Evolutionary conservation across 1,284 basidiomycete genomes (phyloP).

Genomic region (Malassezia caprae): DNA sequence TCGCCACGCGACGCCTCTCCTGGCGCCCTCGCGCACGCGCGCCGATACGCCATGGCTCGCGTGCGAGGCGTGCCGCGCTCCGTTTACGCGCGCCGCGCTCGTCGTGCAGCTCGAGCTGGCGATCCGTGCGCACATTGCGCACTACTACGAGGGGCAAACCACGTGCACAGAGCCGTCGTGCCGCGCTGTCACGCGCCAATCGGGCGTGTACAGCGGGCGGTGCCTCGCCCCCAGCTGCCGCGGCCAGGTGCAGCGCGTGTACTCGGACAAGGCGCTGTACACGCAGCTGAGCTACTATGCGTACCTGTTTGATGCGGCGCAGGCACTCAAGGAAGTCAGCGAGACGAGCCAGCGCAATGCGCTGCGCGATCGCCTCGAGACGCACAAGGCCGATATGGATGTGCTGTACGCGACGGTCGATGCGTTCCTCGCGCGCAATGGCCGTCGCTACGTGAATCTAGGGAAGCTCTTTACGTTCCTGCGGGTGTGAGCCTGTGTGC

Average conservation of each 20-base stretch:
- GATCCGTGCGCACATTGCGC: conserved; percentile 65
- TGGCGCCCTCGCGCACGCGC: conserved; percentile 17
- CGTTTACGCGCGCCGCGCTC: conserved; percentile 58
- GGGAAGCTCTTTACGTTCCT: conserved; percentile 36
- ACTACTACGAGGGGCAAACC: conserved; percentile 81
- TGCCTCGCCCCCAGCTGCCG: conserved; percentile 35
- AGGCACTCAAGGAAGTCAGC: conserved; percentile 5
- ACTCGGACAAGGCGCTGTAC: conserved; percentile 42
- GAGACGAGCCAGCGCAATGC: conserved; percentile 22
- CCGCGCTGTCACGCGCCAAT: conserved; percentile 70
- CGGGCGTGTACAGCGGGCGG: conserved; percentile 73
- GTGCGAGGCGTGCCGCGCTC: conserved; percentile 53
- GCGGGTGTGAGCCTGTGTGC: conserved; percentile 23
- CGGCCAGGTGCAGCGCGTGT: conserved; percentile 23
- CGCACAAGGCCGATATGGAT: conserved; percentile 19
- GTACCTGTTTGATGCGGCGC: conserved; percentile 28
- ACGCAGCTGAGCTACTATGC: conserved; percentile 41
- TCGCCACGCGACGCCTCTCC: conserved; percentile 16
- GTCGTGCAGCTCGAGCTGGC: conserved; percentile 75
- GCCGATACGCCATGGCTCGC: conserved; percentile 3
- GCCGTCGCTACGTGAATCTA: conserved; percentile 38
- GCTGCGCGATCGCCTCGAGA: conserved; percentile 20
- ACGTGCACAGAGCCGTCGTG: conserved; percentile 80
- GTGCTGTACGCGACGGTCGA: conserved; percentile 24
- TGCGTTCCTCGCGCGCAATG: conserved; percentile 36